Conservation (phyloP, 2,329 filamentous ascomycete genomes). For the Colletotrichum shisoi region DNA sequence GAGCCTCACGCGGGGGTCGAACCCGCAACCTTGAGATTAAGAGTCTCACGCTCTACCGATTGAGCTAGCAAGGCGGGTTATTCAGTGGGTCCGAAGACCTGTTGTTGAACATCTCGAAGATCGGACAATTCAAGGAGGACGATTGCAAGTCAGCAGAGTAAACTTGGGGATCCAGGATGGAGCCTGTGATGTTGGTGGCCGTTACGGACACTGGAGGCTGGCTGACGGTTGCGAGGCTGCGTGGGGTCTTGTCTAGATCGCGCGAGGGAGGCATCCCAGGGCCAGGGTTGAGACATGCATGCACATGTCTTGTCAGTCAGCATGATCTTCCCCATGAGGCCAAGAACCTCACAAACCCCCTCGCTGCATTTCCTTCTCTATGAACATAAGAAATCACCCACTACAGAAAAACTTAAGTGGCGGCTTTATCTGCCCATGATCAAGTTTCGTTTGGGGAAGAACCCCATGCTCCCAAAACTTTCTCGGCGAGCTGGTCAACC, state of each 20-base stretch:
- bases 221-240: neutral
- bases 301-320: too few relatives aligned
- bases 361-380: too few relatives aligned
- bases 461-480: too few relatives aligned
- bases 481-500: too few relatives aligned
- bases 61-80: constrained; percentile 61
- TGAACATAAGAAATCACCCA: too few relatives aligned
- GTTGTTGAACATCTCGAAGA: accelerated
- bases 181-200: neutral
- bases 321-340: too few relatives aligned
- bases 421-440: too few relatives aligned
- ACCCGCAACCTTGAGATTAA: constrained; percentile 51
- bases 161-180: neutral
- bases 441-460: too few relatives aligned
- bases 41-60: constrained; percentile 79
- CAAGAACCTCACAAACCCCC: too few relatives aligned
- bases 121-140: neutral
- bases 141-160: neutral
- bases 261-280: too few relatives aligned
- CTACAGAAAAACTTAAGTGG: too few relatives aligned
- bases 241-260: neutral
- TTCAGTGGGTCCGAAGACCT: neutral
- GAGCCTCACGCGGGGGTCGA: constrained; percentile 44
- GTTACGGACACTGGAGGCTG: too few relatives aligned
- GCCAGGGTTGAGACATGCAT: neutral